Evolutionary conservation across 2,329 filamentous ascomycete genomes (phyloP).

Genomic region (Coleophoma crateriformis): DNA sequence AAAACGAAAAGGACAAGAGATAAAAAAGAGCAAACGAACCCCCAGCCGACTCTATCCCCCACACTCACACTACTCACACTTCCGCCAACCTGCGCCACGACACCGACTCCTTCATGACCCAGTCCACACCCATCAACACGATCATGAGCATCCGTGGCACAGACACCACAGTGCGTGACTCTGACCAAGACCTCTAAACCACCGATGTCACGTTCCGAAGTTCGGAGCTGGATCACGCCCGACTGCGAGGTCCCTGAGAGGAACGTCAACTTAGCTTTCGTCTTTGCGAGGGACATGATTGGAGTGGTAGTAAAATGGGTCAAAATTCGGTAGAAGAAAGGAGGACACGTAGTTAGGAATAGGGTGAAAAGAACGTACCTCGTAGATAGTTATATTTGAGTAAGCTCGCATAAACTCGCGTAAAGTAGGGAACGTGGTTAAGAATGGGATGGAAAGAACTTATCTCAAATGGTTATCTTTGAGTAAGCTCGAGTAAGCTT

Average conservation of each 20-base stretch:
- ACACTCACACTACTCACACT: slow-evolving; percentile 50
- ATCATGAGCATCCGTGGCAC: slow-evolving; percentile 47
- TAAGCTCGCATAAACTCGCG: no score
- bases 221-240: slow-evolving; percentile 1
- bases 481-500: no score
- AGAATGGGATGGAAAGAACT: no score
- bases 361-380: no score
- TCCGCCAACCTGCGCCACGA: slow-evolving; percentile 55
- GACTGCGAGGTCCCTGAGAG: not conserved
- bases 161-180: slow-evolving; percentile 59
- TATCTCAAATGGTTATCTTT: no score
- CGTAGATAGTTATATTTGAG: no score
- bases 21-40: slow-evolving; percentile 25
- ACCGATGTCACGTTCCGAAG: slow-evolving; percentile 4
- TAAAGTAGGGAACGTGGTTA: no score
- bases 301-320: no score
- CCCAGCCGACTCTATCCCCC: slow-evolving; percentile 42
- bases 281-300: no score
- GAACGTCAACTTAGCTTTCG: not conserved
- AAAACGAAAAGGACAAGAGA: not conserved
- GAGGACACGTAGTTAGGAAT: not conserved
- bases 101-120: slow-evolving; percentile 67
- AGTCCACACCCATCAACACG: slow-evolving; percentile 32
- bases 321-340: not conserved
- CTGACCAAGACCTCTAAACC: slow-evolving; percentile 42